Evolutionary conservation across 345 rosid genomes (phyloP).

Genomic region (Eucalyptus brandiana): DNA sequence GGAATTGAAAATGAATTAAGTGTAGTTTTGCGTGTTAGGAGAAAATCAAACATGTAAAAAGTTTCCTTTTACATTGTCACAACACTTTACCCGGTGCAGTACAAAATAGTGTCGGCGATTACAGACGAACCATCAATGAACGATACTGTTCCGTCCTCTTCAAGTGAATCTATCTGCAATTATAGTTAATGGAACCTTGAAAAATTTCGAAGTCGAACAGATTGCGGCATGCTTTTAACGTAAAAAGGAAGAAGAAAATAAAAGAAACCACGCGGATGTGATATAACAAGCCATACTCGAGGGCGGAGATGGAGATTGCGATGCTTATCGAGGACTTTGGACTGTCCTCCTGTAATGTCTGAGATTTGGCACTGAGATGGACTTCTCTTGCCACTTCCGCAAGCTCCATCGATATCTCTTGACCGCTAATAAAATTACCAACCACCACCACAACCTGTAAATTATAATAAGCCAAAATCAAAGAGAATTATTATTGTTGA

Average conservation of each 20-base stretch:
- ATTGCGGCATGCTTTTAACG: background rate
- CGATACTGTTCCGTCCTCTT: slow-evolving; percentile 55
- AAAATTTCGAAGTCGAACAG: background rate
- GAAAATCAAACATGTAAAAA: background rate
- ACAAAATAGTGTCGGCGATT: slow-evolving; percentile 55
- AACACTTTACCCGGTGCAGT: slow-evolving; percentile 76
- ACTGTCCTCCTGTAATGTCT: slow-evolving; percentile 42
- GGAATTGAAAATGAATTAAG: background rate
- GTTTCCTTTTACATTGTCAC: background rate
- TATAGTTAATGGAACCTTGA: background rate
- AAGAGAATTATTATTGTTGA: background rate
- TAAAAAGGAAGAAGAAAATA: background rate
- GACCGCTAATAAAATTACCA: slow-evolving; percentile 78
- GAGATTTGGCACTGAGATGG: slow-evolving; percentile 58
- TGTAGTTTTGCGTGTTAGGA: background rate
- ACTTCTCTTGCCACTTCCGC: slow-evolving; percentile 66
- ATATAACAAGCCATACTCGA: slow-evolving; percentile 18
- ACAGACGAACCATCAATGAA: slow-evolving; percentile 55
- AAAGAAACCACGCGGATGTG: background rate
- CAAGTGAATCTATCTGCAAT: slow-evolving; percentile 46
- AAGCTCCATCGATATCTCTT: slow-evolving; percentile 89
- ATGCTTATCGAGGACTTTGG: slow-evolving; percentile 59
- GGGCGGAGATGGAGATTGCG: slow-evolving; percentile 47
- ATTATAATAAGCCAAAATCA: background rate
- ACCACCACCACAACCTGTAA: slow-evolving; percentile 68